These are phyloP conservation scores for Cornus controversa DNA, from an alignment of 148 eudicot genomes.

Conservation along the genomic window DNA sequence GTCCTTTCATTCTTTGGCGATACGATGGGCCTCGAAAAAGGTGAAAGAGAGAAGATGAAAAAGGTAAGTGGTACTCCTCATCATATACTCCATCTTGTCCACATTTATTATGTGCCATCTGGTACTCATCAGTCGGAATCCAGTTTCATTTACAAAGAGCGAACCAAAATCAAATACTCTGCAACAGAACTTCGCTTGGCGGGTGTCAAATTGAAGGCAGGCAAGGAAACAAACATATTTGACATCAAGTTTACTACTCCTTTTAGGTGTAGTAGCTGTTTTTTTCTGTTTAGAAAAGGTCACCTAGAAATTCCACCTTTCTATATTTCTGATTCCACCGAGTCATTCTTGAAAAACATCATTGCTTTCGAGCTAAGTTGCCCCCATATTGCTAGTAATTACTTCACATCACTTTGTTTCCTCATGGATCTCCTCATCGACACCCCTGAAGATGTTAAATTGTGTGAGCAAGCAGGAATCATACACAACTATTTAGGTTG, in stretches of 20 bases:
- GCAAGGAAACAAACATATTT: no score
- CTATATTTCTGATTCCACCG: neutral
- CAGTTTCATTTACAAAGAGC: no score
- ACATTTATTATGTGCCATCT: no score
- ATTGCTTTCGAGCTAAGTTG: slow-evolving; percentile 9
- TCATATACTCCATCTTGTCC: no score
- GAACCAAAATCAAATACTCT: neutral
- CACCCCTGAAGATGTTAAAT: neutral
- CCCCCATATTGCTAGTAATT: no score
- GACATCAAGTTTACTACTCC: neutral
- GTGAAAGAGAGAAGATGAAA: no score
- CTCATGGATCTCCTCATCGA: no score
- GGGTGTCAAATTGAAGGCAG: neutral
- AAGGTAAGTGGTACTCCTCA: no score
- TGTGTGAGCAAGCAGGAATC: neutral
- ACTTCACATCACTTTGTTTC: no score
- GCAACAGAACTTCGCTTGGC: neutral
- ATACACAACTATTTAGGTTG: neutral
- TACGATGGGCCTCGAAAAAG: neutral
- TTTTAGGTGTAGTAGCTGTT: no score
- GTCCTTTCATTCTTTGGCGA: neutral
- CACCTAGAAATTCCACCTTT: neutral
- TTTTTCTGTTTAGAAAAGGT: neutral
- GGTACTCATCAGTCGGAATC: no score
- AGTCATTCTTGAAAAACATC: slow-evolving; percentile 2